Evolutionary conservation across 331 rosid genomes (phyloP).

Genomic region (Saraca asoca): DNA sequence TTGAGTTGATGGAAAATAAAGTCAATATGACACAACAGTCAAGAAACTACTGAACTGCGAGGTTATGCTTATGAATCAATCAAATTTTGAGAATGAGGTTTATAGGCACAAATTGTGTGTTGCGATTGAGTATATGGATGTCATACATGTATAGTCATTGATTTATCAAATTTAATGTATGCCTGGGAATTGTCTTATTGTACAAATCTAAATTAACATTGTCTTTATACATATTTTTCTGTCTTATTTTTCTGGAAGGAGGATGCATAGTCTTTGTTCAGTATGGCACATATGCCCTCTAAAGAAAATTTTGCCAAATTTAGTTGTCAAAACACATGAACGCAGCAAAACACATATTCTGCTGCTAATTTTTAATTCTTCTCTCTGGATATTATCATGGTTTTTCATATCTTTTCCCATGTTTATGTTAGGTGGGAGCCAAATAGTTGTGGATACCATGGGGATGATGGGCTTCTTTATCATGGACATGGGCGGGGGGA

Average conservation of each 20-base stretch:
- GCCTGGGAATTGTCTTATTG: background rate
- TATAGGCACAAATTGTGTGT: background rate
- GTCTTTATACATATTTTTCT: background rate
- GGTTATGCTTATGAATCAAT: background rate
- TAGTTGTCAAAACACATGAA: background rate
- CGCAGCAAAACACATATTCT: background rate
- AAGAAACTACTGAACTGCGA: background rate
- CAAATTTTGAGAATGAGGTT: background rate
- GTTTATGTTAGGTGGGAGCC: constrained; percentile 77
- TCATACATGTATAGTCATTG: background rate
- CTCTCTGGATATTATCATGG: background rate
- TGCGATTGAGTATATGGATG: background rate
- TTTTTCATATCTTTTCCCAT: constrained; percentile 8
- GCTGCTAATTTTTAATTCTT: background rate
- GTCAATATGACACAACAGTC: too few relatives aligned
- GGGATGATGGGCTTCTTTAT: constrained; percentile 90
- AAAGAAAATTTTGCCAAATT: background rate
- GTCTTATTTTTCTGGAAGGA: background rate
- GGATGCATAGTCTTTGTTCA: background rate
- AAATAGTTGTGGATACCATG: constrained; percentile 96
- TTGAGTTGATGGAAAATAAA: background rate
- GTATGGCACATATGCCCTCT: background rate
- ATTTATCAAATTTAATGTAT: background rate
- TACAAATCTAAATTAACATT: background rate
- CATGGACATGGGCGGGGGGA: constrained; percentile 76